Base-by-base conservation (phyloP, 179 eudicot species). In the Vitellaria paradoxa region DNA sequence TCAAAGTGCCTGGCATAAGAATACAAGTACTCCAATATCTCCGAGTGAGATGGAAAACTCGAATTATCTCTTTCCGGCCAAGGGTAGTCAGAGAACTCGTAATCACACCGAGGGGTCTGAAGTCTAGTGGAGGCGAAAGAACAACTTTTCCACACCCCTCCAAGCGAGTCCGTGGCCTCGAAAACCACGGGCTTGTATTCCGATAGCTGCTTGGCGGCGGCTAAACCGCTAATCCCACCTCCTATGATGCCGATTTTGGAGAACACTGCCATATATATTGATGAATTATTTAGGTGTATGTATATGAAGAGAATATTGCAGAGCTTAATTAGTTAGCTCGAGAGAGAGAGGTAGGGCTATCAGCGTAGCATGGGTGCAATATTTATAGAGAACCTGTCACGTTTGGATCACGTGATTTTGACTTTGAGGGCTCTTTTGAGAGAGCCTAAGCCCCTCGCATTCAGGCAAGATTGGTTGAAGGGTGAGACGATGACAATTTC, bases 61-160 rank as follows among this genome's bases (percentile, higher is more conserved):
- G 82, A n/a, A 79, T 93, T 85, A 57, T 93, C 97, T 73, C 99
- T 88, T 45, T 88, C 76, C 0, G 92, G 80, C 98, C 99, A 96
- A 8, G 99, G 97, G 70, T 83, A 96, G 65, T 96, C 99, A 0
- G 99, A 96, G 79, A 96, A 96, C 74, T 96, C 99, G 40, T 86
- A 96, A 78, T 96, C 99, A 13, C 97, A 90, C 18, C 96, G 95
- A 17, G 97, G 99, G 70, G 97, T 96, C 73, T 96, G 99, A 8
- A 96, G 96, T 69, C 85, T 90, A 0, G 99, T 96, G 0, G 97
- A 85, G 7, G 76, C 73, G 68, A 75, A 91, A 3, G 98, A 86
- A 18, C 98, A 93, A 37, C 90, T 93, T 49, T 80, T 87, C 99
- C 99, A 93, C 6, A 93, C 98, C 61, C 99, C 99, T 55, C 99